These are phyloP conservation scores for Fusarium temperatum DNA, from an alignment of 2,329 filamentous ascomycete genomes.

Conservation along the genomic window DNA sequence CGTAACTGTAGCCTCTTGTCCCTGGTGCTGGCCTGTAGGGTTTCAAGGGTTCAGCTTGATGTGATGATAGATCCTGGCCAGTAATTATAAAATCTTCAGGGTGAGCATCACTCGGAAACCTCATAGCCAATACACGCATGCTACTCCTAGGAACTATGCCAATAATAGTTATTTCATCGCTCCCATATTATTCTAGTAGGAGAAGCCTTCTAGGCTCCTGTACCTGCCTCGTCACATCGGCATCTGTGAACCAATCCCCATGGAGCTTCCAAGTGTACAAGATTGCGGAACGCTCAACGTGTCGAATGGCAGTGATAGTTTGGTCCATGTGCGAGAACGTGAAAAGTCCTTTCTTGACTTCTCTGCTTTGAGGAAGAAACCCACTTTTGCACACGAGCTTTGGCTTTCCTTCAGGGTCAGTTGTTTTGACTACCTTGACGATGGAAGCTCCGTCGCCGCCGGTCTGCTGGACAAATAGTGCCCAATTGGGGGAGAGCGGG, in stretches of 20 bases:
- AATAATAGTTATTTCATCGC: neutral
- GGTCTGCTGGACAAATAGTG: neutral
- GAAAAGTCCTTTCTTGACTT: neutral
- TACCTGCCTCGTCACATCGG: too few relatives aligned
- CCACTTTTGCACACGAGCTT: neutral
- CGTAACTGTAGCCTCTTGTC: neutral
- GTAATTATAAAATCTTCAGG: neutral
- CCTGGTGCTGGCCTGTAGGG: too few relatives aligned
- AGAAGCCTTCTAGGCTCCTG: neutral
- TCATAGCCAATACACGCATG: neutral
- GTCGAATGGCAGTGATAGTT: neutral
- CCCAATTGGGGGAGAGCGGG: neutral
- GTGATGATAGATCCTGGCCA: neutral
- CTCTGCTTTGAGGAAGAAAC: neutral
- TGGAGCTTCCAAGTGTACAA: neutral
- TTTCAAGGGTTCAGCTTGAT: rapidly evolving
- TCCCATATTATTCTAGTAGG: too few relatives aligned
- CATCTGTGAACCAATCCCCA: neutral
- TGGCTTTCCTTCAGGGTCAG: neutral
- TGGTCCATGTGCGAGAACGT: neutral
- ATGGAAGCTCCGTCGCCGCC: neutral
- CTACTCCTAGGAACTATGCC: neutral
- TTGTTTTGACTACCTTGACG: neutral
- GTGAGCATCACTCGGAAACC: neutral
- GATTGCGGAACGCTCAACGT: neutral